A percentile compares a stretch with the other conserved stretches of the same genome.
Conservation (phyloP, 345 rosid species). For the Populus pruinosa region DNA sequence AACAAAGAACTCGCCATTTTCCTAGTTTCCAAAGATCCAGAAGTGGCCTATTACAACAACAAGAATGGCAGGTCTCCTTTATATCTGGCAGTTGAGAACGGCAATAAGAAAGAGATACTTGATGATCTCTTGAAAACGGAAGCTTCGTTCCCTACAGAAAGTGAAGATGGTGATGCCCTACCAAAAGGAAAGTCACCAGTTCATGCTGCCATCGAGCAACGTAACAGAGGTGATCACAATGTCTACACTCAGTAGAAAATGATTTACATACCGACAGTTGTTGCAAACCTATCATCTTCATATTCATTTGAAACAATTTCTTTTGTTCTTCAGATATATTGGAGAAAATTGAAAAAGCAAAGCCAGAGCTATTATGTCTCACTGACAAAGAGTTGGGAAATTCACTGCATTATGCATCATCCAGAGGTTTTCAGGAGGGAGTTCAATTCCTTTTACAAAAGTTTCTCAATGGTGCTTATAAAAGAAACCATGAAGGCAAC, state of each 20-base stretch:
- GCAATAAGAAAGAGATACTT: not conserved
- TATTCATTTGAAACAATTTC: not conserved
- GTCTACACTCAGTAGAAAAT: not conserved
- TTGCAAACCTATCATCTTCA: not conserved
- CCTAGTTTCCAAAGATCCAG: not conserved
- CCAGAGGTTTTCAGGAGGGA: not conserved
- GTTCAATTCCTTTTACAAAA: not conserved
- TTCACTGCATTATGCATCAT: constrained; percentile 13
- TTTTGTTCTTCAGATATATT: constrained; percentile 11
- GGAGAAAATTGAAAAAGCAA: not conserved
- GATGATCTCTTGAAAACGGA: not conserved
- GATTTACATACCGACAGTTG: not conserved
- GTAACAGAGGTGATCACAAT: not conserved
- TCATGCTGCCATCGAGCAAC: not conserved
- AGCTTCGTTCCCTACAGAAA: not conserved
- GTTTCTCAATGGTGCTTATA: not conserved
- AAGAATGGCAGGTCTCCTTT: not conserved
- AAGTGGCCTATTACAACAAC: not conserved
- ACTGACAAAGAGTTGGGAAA: constrained; percentile 15
- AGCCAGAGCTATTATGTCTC: constrained; percentile 5
- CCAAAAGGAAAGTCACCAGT: not conserved
- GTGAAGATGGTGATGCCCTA: not conserved
- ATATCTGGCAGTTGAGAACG: not conserved
- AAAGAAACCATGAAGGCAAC: not conserved
- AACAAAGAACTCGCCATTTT: accelerated